Percentiles rank a stretch among this genome's conserved stretches.
Evolutionary conservation across 495 filamentous ascomycete genomes (phyloP).

Genomic region (Terfezia claveryi): DNA sequence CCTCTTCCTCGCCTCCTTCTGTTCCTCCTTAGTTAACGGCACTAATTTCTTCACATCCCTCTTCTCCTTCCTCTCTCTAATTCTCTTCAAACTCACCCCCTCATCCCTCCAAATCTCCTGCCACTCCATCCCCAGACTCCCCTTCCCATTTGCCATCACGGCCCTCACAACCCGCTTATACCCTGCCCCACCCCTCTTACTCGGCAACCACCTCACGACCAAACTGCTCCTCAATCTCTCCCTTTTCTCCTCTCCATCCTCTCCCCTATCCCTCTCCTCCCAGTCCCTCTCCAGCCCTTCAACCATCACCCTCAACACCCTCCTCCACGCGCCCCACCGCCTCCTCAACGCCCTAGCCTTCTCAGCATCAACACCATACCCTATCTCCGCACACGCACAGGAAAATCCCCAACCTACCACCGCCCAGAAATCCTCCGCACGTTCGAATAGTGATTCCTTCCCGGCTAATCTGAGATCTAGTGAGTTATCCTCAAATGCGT

Average conservation of each 20-base stretch:
- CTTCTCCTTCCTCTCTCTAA: neutral
- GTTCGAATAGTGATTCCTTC: slow-evolving; percentile 43
- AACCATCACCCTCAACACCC: slow-evolving; percentile 64
- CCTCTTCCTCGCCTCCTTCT: neutral
- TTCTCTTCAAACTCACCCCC: neutral
- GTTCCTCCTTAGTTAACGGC: neutral
- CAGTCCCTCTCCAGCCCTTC: slow-evolving; percentile 59
- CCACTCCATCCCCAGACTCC: no score
- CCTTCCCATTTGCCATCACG: no score
- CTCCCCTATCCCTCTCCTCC: slow-evolving; percentile 28
- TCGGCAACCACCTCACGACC: no score
- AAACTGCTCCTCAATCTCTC: no score
- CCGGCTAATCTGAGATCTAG: slow-evolving; percentile 35
- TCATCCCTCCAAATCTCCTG: no score
- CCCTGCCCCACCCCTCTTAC: no score
- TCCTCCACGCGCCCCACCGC: slow-evolving; percentile 39
- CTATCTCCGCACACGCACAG: slow-evolving; percentile 48
- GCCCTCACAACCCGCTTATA: no score
- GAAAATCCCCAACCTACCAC: slow-evolving; percentile 84
- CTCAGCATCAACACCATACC: slow-evolving; percentile 18
- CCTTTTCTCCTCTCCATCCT: no score
- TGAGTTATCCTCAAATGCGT: slow-evolving; percentile 21
- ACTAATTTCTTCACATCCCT: neutral
- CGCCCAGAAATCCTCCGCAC: slow-evolving; percentile 71
- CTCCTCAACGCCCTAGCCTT: neutral